Percentiles rank a stretch among this genome's conserved stretches.
Conservation (phyloP, 2,329 filamentous ascomycete species). For the Penicillium hordei region DNA sequence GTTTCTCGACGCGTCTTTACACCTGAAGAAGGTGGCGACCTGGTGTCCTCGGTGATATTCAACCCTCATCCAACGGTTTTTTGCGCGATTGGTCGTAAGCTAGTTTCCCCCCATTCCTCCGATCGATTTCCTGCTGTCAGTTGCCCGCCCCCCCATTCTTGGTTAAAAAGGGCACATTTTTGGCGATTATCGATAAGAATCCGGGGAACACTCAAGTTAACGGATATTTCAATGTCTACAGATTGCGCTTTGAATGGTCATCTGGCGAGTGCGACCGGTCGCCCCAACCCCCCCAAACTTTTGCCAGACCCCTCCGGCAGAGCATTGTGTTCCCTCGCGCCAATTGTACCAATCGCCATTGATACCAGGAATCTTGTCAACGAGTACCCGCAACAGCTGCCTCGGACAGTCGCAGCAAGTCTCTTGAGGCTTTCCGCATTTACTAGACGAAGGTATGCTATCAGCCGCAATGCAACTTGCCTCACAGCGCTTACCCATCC, state of each 20-base stretch:
- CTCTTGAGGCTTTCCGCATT: slow-evolving; percentile 23
- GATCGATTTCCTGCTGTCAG: slow-evolving; percentile 26
- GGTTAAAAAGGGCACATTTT: slow-evolving; percentile 19
- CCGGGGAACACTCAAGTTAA: slow-evolving; percentile 13
- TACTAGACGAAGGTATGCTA: slow-evolving; percentile 54
- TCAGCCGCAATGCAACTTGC: slow-evolving; percentile 64
- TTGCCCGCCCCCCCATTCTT: slow-evolving; percentile 14
- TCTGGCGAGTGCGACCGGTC: slow-evolving; percentile 29
- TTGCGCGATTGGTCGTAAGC: slow-evolving; percentile 18
- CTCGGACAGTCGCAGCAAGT: slow-evolving; percentile 23
- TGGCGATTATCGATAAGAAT: slow-evolving; percentile 21
- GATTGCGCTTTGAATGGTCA: slow-evolving; percentile 23
- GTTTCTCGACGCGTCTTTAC: slow-evolving; percentile 20
- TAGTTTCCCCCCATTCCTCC: slow-evolving; percentile 23
- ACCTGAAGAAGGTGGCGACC: slow-evolving; percentile 15
- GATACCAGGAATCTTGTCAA: slow-evolving; percentile 17
- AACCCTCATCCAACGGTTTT: slow-evolving; percentile 8
- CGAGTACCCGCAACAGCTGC: slow-evolving; percentile 25
- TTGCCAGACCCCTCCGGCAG: slow-evolving; percentile 25
- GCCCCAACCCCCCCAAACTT: slow-evolving; percentile 18
- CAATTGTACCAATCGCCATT: slow-evolving; percentile 28
- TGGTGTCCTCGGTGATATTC: slow-evolving; percentile 21
- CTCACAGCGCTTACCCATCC: slow-evolving; percentile 53
- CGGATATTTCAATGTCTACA: slow-evolving; percentile 15
- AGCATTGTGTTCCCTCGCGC: slow-evolving; percentile 24